Evolutionary conservation across 768 basidiomycete genomes (phyloP).

Genomic region (Rhodocollybia butyracea): DNA sequence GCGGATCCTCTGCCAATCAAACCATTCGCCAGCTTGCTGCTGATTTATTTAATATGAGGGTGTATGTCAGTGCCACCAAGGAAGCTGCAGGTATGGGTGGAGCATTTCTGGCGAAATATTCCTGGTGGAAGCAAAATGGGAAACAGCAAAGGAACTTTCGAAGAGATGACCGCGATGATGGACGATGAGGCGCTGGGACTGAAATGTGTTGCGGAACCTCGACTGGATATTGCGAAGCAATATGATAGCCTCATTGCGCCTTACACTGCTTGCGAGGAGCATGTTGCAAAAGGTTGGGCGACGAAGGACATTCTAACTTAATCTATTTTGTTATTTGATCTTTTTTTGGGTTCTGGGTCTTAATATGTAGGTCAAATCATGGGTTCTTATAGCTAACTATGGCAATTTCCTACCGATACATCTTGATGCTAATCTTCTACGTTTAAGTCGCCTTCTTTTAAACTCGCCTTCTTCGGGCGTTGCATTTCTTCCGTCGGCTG

Average conservation of each 20-base stretch:
- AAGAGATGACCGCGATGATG: constrained; percentile 51
- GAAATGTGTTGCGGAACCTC: constrained; percentile 61
- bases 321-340: not conserved
- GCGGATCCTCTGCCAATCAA: constrained; percentile 73
- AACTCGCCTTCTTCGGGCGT: too few species aligned
- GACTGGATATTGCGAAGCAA: constrained; percentile 36
- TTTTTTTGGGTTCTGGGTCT: not conserved
- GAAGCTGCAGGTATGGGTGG: constrained; percentile 75
- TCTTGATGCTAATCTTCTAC: too few species aligned
- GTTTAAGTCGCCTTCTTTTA: too few species aligned
- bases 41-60: constrained; percentile 75
- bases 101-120: constrained; percentile 66
- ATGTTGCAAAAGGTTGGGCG: constrained; percentile 28
- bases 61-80: constrained; percentile 64
- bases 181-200: constrained; percentile 47
- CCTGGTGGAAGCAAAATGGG: constrained; percentile 25
- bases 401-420: too few species aligned
- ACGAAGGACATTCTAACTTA: not conserved
- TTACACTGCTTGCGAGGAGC: constrained; percentile 57
- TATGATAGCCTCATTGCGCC: constrained; percentile 52
- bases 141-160: constrained; percentile 44
- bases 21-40: constrained; percentile 73
- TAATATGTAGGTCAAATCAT: not conserved
- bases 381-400: not conserved
- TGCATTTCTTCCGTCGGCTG: too few species aligned